Evolutionary conservation across 495 filamentous ascomycete genomes (phyloP).

Genomic region (Penicillium angulare): DNA sequence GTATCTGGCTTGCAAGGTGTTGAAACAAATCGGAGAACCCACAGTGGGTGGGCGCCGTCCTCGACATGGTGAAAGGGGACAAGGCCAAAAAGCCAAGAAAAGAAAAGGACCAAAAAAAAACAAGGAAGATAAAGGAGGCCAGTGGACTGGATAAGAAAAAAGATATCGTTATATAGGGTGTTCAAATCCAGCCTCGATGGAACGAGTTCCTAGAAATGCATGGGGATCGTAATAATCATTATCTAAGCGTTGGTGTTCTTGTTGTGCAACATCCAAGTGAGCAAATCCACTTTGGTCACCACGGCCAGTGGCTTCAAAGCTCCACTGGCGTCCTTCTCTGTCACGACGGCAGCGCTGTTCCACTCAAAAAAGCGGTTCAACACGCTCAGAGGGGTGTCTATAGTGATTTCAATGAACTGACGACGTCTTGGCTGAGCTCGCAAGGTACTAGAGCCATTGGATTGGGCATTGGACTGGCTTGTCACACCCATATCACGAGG

Average conservation of each 20-base stretch:
- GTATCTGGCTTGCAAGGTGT: too few relatives aligned
- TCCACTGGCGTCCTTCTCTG: slow-evolving; percentile 60
- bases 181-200: background rate
- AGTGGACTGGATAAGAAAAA: background rate
- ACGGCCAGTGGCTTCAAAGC: slow-evolving; percentile 80
- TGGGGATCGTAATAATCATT: background rate
- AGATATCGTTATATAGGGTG: background rate
- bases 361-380: slow-evolving; percentile 94
- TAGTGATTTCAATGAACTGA: slow-evolving; percentile 89
- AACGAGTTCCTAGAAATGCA: slow-evolving; percentile 11
- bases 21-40: too few relatives aligned
- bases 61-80: too few relatives aligned
- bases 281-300: slow-evolving; percentile 93
- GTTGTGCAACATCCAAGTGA: slow-evolving; percentile 88
- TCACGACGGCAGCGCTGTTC: slow-evolving; percentile 94
- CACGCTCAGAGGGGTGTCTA: slow-evolving; percentile 79
- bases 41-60: too few relatives aligned
- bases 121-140: too few relatives aligned
- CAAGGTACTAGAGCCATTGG: background rate
- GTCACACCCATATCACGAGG: slow-evolving; percentile 57
- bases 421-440: slow-evolving; percentile 41
- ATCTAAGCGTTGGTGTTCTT: slow-evolving; percentile 21
- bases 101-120: too few relatives aligned
- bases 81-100: too few relatives aligned
- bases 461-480: slow-evolving; percentile 9